Evolutionary conservation across 768 basidiomycete genomes (phyloP), one percentile per base, ranked within the genome.

Genomic region (Termitomyces titanicus): DNA sequence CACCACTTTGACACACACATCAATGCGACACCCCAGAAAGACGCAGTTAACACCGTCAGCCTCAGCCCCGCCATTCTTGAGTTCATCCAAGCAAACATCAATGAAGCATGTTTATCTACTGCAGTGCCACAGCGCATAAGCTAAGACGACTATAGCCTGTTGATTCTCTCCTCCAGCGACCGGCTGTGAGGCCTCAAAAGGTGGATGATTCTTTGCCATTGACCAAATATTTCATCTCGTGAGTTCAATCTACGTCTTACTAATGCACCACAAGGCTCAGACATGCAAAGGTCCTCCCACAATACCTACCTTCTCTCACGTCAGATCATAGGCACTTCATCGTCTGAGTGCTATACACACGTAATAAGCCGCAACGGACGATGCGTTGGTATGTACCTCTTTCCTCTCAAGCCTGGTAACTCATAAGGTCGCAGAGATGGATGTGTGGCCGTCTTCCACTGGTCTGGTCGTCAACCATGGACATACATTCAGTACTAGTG

Each of bases 391-490:
- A 33, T 33, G 33, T 33, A 9, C 76, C 83, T 18, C 85, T 83
- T 60, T 79, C 86, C 27, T n/a, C n/a, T n/a, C n/a, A n/a, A n/a
- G n/a, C n/a, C n/a, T n/a, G n/a, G 12, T 25, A 27, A 31, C 20
- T 43, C n/a, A 24, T 9, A 9, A 25, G 2, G 27, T 20, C 39
- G 8, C 57, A 71, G 85, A 88, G 63, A 83, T 86, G 47, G 85
- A 88, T 59, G 84, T 84, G 8, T 88, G 86, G 85, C 75, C 81
- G 5, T 78, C 79, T 0, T 68, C 72, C 7, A 72, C 76, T 38
- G 82, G 82, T 0, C 73, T 79, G 12, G 67, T 83, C 47, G 83
- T 86, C 31, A 86, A 81, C 0, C 85, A 86, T 58, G 85, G 85
- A 1, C 72, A 80, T 59, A 86, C 85, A 1, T n/a, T n/a, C n/a